Base-by-base conservation (phyloP, 768 basidiomycete genomes). In the Pisolithus orientalis region DNA sequence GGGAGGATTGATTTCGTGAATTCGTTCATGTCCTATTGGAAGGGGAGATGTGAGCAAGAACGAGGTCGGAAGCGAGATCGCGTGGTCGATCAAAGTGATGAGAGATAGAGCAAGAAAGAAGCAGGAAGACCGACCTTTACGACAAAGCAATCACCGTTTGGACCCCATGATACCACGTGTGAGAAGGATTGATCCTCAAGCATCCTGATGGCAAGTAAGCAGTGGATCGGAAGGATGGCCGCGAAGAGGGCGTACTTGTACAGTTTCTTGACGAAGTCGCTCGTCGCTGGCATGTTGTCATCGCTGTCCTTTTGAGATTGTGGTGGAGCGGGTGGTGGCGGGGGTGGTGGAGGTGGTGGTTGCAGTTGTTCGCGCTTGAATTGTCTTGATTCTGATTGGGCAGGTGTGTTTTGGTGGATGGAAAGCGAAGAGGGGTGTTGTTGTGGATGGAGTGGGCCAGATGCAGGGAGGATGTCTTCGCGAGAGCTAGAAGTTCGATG, bases 191-290 rank as follows among this genome's bases (percentile, higher is more conserved):
- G 78, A 61, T 94, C 90, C 66, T 92, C 88, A 39, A 94, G 83
- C 90, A 94, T 94, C 65, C 92, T 94, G 60, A 10, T 42, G 29
- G 3, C n/a, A 4, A 5, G 44, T 25, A 10, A 51, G 42, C 24
- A 24, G 1, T 7, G 6, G n/a, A 44, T 47, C n/a, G 16, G n/a
- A 37, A 34, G 2, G 25, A 16, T 11, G 34, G 48, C 8, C 16
- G 0, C 21, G 17, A 34, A 16, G 38, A 25, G 44, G 1, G 71
- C 79, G 55, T 42, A 93, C 92, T 87, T 90, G 86, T 87, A 94
- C 8, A 95, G 72, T 66, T 94, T 94, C 75, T 94, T 94, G 58
- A 94, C 92, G 65, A 95, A 95, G 70, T 94, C 92, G 60, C 83
- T 85, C 31, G 93, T 88, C n/a, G 86, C 81, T 1, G 90, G 85